Base-by-base conservation (phyloP, 2,329 filamentous ascomycete genomes). In the Phialophora expanda region DNA sequence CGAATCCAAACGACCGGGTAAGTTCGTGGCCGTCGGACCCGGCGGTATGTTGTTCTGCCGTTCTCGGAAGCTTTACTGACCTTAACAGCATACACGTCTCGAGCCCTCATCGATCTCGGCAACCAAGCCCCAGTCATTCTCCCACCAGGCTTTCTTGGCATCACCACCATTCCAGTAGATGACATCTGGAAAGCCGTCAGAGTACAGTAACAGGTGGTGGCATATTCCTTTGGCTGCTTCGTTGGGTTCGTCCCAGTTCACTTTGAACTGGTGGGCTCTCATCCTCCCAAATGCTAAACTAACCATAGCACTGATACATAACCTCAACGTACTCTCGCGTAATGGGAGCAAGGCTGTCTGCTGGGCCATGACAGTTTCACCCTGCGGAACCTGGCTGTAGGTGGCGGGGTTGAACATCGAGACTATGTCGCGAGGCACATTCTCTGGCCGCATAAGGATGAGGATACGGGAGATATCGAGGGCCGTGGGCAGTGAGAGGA, bases 281-380 rank as follows among this genome's bases (percentile, higher is more conserved):
- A 83, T 90, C 41, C 89, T 89, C 72, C 87, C 87, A 3, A 89
- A 89, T 65, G 86, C 84, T 0, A 87, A 87, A 0, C 83, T 89
- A 56, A 85, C 84, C 1, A 77, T 89, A 48, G 84, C 86, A 0
- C 82, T 83, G 4, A 86, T 89, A 38, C 78, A 84, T 12, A 76
- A 88, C 51, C 87, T 84, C 2, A 80, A 80, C 14, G 81, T 76
- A 0, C 76, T 88, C 7, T 75, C 80, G 0, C 88, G 84, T 70
- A 67, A 77, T 0, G 84, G 79, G 0, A 77, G 89, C 22, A 74
- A 83, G 72, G 83, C 82, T 50, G 77, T 88, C 28, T 80, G 81
- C 1, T 83, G 82, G 20, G 86, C 81, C 14, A 80, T 89, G 80
- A 86, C 86, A 0, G 28, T 44, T 2, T 2, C 50, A 30, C 24